These are phyloP conservation scores for Pleurozium schreberi DNA, from an alignment of 225 moss, liverwort and hornwort genomes.

Conservation along the genomic window DNA sequence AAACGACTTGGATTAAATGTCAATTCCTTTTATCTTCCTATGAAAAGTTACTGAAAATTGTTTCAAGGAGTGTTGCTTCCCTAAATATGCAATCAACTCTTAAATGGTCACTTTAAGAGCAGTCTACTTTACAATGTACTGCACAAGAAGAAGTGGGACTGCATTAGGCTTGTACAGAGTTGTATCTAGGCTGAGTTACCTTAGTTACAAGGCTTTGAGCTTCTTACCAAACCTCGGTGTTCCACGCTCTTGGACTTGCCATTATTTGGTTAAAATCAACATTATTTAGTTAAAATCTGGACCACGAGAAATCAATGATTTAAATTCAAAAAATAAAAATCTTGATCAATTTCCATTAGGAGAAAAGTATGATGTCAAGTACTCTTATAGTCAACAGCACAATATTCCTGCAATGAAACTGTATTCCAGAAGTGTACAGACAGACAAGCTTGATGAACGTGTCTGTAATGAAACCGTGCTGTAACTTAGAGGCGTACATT, in stretches of 20 bases:
- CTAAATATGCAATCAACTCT: no score
- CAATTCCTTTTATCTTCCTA: no score
- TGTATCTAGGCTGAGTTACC: no score
- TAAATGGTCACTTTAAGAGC: no score
- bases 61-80: no score
- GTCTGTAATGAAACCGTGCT: neutral
- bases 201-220: neutral
- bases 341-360: no score
- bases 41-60: no score
- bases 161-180: no score
- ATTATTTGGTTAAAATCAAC: no score
- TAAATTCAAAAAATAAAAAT: neutral
- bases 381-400: neutral
- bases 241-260: neutral
- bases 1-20: no score
- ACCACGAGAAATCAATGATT: neutral
- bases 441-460: neutral
- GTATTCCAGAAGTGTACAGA: neutral
- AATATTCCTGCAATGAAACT: neutral
- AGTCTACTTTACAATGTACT: no score
- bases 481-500: neutral
- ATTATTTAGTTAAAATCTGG: neutral
- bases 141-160: no score
- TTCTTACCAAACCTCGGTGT: neutral
- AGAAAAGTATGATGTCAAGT: neutral